A percentile compares a stretch with the other conserved stretches of the same genome.
Conservation (phyloP, 441 rosid species). For the Syzygium malaccense region DNA sequence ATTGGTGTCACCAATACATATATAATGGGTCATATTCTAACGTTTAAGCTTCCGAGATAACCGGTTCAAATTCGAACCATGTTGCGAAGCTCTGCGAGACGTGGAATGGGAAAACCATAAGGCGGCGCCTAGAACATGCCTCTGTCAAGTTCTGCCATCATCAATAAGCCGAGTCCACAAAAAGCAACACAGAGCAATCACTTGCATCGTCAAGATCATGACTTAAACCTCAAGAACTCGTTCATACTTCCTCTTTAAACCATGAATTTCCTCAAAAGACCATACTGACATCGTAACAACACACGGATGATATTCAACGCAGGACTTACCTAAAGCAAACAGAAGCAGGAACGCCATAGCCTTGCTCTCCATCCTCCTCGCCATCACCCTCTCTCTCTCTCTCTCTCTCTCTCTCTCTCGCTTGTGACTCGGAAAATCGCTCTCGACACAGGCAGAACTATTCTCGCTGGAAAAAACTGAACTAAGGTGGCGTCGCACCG, state of each 20-base stretch:
- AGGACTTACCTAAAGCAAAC: conserved; percentile 23
- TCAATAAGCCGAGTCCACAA: not conserved
- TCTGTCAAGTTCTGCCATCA: not conserved
- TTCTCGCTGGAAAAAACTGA: not conserved
- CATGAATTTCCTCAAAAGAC: not conserved
- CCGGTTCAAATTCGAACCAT: not conserved
- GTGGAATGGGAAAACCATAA: too few species aligned
- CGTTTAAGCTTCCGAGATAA: not conserved
- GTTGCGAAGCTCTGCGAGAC: not conserved
- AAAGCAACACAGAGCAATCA: not conserved
- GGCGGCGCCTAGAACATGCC: not conserved
- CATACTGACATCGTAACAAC: not conserved
- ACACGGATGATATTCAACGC: not conserved
- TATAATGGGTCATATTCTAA: not conserved
- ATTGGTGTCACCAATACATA: not conserved
- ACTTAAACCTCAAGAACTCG: not conserved
- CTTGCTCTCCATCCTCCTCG: conserved; percentile 15
- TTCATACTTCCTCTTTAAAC: not conserved
- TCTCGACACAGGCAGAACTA: not conserved
- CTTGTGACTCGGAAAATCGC: not conserved
- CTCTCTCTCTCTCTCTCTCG: not conserved
- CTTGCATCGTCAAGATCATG: not conserved
- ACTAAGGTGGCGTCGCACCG: not conserved
- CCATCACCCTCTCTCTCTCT: not conserved
- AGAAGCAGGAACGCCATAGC: conserved; percentile 4